phyloP scores from a whole-genome alignment of 1,284 basidiomycete genomes.

The Ganoderma resinaceum region DNA sequence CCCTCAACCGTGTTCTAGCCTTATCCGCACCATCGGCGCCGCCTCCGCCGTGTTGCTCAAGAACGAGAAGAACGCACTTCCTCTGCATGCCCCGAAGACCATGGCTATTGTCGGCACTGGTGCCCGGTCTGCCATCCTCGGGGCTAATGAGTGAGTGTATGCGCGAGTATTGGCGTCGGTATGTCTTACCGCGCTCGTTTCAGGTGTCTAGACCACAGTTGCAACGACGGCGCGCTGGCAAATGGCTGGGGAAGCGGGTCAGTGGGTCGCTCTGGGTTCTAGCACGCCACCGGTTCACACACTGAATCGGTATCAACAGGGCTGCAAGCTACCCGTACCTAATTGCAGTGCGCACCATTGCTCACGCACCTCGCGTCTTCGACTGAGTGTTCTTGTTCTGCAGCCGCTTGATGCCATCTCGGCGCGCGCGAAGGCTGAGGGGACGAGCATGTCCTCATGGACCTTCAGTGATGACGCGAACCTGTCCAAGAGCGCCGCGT shows the following conservation, averaged over 20 bases:
- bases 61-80: conserved; percentile 60
- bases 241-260: conserved; percentile 66
- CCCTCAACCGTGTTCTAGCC: conserved; percentile 32
- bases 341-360: conserved; percentile 45
- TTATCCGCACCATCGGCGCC: conserved; percentile 64
- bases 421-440: conserved; percentile 45
- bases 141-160: conserved; percentile 58
- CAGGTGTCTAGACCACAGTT: conserved; percentile 53
- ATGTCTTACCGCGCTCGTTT: background rate
- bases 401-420: conserved; percentile 49
- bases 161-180: background rate
- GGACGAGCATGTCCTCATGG: conserved; percentile 51
- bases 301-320: conserved; percentile 25
- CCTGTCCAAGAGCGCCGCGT: conserved; percentile 49
- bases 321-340: conserved; percentile 60
- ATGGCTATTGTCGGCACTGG: conserved; percentile 58
- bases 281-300: background rate
- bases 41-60: conserved; percentile 69
- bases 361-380: too few relatives aligned
- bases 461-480: conserved; percentile 62
- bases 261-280: conserved; percentile 15
- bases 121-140: conserved; percentile 58
- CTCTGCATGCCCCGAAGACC: conserved; percentile 49
- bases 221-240: conserved; percentile 66
- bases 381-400: background rate